Evolutionary conservation across 495 filamentous ascomycete species (phyloP).

Genomic region (Xylaria palmicola): DNA sequence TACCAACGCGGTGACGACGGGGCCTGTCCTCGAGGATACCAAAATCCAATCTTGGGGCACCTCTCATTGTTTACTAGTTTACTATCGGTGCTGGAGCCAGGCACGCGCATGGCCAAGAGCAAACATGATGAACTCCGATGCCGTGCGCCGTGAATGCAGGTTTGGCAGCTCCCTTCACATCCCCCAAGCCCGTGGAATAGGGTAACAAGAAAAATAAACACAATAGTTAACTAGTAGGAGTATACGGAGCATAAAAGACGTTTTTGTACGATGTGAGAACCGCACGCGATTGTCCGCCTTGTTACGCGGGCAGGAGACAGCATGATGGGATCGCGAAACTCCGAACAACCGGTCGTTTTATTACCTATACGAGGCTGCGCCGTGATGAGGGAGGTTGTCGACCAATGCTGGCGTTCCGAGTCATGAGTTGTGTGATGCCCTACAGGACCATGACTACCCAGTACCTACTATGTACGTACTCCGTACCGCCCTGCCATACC

Average conservation of each 20-base stretch:
- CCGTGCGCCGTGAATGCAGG: conserved; percentile 30
- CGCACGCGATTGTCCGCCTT: background rate
- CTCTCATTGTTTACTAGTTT: too few relatives aligned
- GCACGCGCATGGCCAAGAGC: conserved; percentile 15
- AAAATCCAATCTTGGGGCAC: background rate
- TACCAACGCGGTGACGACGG: too few relatives aligned
- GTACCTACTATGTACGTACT: background rate
- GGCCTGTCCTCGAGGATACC: background rate
- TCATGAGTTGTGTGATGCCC: background rate
- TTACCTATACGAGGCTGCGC: conserved; percentile 2
- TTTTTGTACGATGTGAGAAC: conserved; percentile 1
- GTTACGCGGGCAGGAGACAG: background rate
- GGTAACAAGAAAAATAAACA: too few relatives aligned
- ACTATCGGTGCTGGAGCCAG: conserved; percentile 8
- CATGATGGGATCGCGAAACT: background rate
- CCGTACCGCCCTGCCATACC: too few relatives aligned
- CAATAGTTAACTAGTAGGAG: too few relatives aligned
- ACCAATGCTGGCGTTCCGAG: background rate
- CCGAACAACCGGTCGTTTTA: background rate
- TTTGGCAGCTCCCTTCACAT: conserved; percentile 27
- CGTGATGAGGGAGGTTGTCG: background rate
- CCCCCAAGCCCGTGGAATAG: conserved; percentile 15
- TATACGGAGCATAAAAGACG: too few relatives aligned
- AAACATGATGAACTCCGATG: conserved; percentile 29
- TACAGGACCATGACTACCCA: background rate